Base-by-base conservation (phyloP, 2,329 filamentous ascomycete species). In the Venturia effusa region DNA sequence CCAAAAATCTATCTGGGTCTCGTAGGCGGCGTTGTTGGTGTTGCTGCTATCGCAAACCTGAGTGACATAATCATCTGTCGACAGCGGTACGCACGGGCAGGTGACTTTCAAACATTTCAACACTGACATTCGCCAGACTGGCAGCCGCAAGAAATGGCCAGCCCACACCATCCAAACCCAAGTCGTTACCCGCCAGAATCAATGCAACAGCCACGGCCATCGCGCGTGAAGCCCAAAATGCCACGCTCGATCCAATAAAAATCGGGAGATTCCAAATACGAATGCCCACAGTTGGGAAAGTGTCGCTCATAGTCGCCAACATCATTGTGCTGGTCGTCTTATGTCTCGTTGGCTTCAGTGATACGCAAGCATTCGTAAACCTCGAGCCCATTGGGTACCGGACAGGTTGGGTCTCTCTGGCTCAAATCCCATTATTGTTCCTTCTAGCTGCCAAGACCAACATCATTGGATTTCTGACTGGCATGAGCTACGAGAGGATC, bases 401-500 rank as follows among this genome's bases (percentile, higher is more conserved):
- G 39, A 79, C 79, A 4, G 83, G 80, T 4, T 82, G 79, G 63
- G 75, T 84, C 54, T 76, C 80, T 15, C 74, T 84, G 59, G 74
- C 77, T 11, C 82, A 84, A 67, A 67, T 84, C 3, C 83, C 83
- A 1, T 70, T 84, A n/a, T 75, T 84, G 61, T 81, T 83, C 67
- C 72, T 84, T 13, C 76, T 84, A 41, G 77, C 81, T 0, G 80
- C 81, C 11, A 83, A 83, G 71, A 79, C 80, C 64, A 85, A 83
- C 67, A 75, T 84, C 24, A 74, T 89, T n/a, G 85, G 83, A 0
- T 77, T 80, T 62, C 74, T 90, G 30, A 79, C 82, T 4, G 87
- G 87, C 13, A 80, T 82, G 11, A 85, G 85, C 66, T 84, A 89
- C 69, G 87, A 90, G 74, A 80, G 85, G 10, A 76, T 90, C 65